Base-by-base conservation (phyloP, 805 yeast genomes). In the Suhomyces sp. region DNA sequence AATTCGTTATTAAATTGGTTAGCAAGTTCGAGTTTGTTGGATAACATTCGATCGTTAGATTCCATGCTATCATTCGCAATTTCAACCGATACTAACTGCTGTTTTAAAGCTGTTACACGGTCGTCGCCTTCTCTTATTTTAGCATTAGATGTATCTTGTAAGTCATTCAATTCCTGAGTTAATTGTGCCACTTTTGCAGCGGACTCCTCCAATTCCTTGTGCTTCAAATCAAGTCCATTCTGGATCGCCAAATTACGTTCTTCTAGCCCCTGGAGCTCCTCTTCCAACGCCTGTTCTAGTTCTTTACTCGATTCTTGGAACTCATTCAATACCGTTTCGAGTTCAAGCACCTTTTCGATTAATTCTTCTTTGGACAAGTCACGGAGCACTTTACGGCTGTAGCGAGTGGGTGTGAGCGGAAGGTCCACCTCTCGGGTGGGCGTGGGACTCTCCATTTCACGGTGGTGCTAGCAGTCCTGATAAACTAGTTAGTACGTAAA, bases 301-400 rank as follows among this genome's bases (percentile, higher is more conserved):
- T 69, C 75, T 34, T 57, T 64, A 38, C 70, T 63, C 4, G 70
- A 63, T 25, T 63, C 70, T 39, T 67, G 72, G 40, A 68, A 70
- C 39, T 69, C 74, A 15, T 44, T 38, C 17, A 67, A 50, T 34
- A 65, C 72, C 14, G 41, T 47, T 36, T 68, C 73, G 12, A 68
- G 53, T 30, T 62, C 66, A 5, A 59, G 19, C 25, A 67, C 53
- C 25, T 63, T 53, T 27, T 47, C 48, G n/a, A 53, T 34, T 4
- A 56, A 39, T 31, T 54, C 53, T 9, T 49, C 56, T 35, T 48
- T 33, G 19, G 41, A 25, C n/a, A 45, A 30, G 13, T 24, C 32
- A 9, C 17, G 18, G n/a, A 44, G 31, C 4, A 36, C 41, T 14
- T 29, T 28, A 3, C 40, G 35, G 4, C 40, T 37, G 28, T 38